Evolutionary conservation across 2,329 filamentous ascomycete genomes (phyloP).

Genomic region (Aspergillus sp.): DNA sequence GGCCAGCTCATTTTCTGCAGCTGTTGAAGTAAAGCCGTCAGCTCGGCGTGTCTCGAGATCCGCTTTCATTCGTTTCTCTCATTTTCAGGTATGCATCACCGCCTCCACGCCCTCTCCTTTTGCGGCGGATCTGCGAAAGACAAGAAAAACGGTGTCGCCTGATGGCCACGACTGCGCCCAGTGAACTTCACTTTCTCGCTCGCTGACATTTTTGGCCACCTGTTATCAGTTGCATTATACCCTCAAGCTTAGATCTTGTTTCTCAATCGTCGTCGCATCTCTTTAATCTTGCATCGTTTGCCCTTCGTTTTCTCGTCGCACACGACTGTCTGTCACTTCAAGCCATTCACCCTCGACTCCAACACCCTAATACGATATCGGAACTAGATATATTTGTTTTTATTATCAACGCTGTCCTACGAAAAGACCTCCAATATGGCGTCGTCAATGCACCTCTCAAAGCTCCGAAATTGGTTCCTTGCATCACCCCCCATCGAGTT

Average conservation of each 20-base stretch:
- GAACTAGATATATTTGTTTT: neutral
- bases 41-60: neutral
- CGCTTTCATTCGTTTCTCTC: neutral
- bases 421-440: conserved; percentile 30
- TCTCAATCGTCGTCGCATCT: conserved; percentile 6
- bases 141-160: conserved; percentile 30
- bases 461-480: conserved; percentile 72
- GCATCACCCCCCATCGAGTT: conserved; percentile 91
- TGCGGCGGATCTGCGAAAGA: conserved; percentile 7
- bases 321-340: neutral
- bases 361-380: neutral
- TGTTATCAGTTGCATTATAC: conserved; percentile 6
- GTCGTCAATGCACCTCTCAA: conserved; percentile 59
- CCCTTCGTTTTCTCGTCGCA: neutral
- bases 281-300: neutral
- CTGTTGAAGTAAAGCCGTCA: neutral
- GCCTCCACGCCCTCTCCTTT: conserved; percentile 5
- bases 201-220: conserved; percentile 4
- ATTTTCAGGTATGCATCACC: conserved; percentile 3
- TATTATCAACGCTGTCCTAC: neutral
- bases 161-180: conserved; percentile 22
- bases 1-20: neutral
- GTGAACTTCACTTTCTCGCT: conserved; percentile 6
- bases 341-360: neutral
- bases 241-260: conserved; percentile 2